Evolutionary conservation across 352 stramenopile species (phyloP).

Genomic region (Thalassiosira mediterranea): DNA sequence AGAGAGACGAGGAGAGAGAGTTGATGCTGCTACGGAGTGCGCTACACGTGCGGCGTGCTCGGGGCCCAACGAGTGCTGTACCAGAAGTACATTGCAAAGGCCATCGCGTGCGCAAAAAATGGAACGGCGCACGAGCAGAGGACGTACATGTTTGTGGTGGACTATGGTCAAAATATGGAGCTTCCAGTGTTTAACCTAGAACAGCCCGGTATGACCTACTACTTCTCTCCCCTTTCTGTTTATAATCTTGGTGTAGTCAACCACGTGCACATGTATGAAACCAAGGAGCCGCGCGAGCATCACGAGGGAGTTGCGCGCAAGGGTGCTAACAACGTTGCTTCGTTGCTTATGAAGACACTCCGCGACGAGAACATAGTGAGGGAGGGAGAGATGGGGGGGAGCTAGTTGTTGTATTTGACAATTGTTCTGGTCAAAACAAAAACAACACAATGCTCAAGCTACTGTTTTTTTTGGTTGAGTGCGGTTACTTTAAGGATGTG

Average conservation of each 20-base stretch:
- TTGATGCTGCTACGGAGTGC: too few relatives aligned
- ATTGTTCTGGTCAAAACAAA: conserved; percentile 50
- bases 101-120: conserved; percentile 13
- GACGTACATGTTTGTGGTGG: conserved; percentile 18
- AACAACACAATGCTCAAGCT: conserved; percentile 15
- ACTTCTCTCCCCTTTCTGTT: conserved; percentile 27
- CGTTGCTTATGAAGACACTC: conserved; percentile 39
- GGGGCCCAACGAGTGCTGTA: conserved; percentile 8
- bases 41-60: conserved; percentile 20
- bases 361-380: background rate
- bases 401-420: conserved; percentile 42
- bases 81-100: background rate
- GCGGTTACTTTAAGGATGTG: conserved; percentile 11
- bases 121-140: background rate
- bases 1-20: too few relatives aligned
- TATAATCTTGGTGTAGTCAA: conserved; percentile 48
- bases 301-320: conserved; percentile 40
- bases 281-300: conserved; percentile 46
- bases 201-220: conserved; percentile 42
- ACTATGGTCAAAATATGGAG: conserved; percentile 50
- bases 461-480: conserved; percentile 11
- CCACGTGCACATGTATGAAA: conserved; percentile 15
- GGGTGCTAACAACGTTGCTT: conserved; percentile 46
- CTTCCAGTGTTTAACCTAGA: conserved; percentile 24
- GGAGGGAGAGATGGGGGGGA: conserved; percentile 13